Evolutionary conservation across 2,329 filamentous ascomycete species (phyloP).

Genomic region (Fusarium sp.): DNA sequence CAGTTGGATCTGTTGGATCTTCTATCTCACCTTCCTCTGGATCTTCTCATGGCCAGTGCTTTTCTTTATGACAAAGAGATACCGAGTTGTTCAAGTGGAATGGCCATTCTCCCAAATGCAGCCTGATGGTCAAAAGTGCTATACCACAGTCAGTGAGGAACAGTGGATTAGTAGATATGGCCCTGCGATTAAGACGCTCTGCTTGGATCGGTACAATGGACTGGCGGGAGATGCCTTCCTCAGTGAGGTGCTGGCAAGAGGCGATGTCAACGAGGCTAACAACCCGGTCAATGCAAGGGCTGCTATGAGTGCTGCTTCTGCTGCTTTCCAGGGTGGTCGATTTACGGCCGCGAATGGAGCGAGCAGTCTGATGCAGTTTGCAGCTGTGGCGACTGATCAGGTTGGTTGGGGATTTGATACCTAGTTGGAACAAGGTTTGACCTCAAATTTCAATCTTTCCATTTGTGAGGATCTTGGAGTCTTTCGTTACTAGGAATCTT

Average conservation of each 20-base stretch:
- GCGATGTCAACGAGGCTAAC: not conserved
- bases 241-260: conserved; percentile 33
- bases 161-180: conserved; percentile 31
- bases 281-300: conserved; percentile 13
- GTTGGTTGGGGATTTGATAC: conserved; percentile 42
- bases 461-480: too few species aligned
- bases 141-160: conserved; percentile 33
- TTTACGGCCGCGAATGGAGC: conserved; percentile 18
- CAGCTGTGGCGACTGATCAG: conserved; percentile 23
- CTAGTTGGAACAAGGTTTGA: not conserved
- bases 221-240: conserved; percentile 30
- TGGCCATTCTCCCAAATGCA: conserved; percentile 30
- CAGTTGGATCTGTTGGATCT: conserved; percentile 39
- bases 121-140: conserved; percentile 19
- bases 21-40: conserved; percentile 40
- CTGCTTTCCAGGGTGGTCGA: conserved; percentile 31
- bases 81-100: conserved; percentile 27
- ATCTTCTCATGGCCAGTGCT: conserved; percentile 41
- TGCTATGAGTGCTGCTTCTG: conserved; percentile 24
- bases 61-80: conserved; percentile 35
- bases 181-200: conserved; percentile 31
- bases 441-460: too few species aligned
- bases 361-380: conserved; percentile 30
- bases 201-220: conserved; percentile 37
- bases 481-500: too few species aligned